A percentile compares a stretch with the other conserved stretches of the same genome.
Conservation (phyloP, 1,284 basidiomycete genomes). For the Anthracocystis setariae region DNA sequence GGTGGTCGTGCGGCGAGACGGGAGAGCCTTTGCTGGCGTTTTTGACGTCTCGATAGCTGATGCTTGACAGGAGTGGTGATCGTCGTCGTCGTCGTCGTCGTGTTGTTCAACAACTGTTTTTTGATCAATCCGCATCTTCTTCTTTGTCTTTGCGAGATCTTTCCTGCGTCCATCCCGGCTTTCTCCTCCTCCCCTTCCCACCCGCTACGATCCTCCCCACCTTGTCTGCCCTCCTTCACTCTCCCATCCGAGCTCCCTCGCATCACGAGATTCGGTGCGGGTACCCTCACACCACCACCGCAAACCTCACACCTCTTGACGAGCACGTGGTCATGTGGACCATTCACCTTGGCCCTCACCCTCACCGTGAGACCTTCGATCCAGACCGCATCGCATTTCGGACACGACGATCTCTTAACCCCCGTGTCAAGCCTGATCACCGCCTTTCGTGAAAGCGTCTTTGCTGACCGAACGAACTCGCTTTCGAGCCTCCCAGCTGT, state of each 20-base stretch:
- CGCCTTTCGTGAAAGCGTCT: slow-evolving; percentile 30
- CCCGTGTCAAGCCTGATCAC: slow-evolving; percentile 40
- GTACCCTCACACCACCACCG: slow-evolving; percentile 11
- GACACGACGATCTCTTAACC: slow-evolving; percentile 20
- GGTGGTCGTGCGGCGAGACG: background rate
- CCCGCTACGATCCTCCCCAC: background rate
- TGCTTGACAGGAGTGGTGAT: background rate
- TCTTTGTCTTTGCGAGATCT: slow-evolving; percentile 26
- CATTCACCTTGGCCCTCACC: slow-evolving; percentile 18
- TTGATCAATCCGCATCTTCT: slow-evolving; percentile 20
- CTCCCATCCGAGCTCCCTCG: background rate
- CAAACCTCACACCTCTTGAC: slow-evolving; percentile 27
- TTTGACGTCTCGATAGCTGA: slow-evolving; percentile 9
- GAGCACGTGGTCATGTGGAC: slow-evolving; percentile 36
- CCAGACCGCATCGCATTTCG: slow-evolving; percentile 18
- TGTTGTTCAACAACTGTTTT: slow-evolving; percentile 5
- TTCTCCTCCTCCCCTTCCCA: background rate
- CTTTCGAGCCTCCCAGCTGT: slow-evolving; percentile 18
- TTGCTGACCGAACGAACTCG: slow-evolving; percentile 22
- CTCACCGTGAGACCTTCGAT: slow-evolving; percentile 29
- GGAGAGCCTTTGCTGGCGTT: background rate
- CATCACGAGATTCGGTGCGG: slow-evolving; percentile 30
- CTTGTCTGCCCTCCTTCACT: too few relatives aligned
- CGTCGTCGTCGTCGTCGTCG: too few relatives aligned
- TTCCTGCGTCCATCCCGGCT: background rate